Evolutionary conservation across 2,329 filamentous ascomycete species (phyloP).

Genomic region (Graphilbum fragrans): DNA sequence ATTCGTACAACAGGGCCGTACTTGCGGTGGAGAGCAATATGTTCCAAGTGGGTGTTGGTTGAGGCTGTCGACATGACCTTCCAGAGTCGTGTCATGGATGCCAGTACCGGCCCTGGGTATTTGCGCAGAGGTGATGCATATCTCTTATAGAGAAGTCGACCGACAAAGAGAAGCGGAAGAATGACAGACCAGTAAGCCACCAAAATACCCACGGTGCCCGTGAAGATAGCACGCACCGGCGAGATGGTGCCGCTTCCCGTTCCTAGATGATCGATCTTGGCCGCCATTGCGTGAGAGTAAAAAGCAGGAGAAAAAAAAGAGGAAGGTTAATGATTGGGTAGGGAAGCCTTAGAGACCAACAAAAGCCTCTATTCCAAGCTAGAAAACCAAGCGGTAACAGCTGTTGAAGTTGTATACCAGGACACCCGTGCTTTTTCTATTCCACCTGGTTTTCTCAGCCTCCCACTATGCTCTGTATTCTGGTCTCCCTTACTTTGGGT

Average conservation of each 20-base stretch:
- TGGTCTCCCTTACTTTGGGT: too few species aligned
- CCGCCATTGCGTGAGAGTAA: slow-evolving; percentile 2
- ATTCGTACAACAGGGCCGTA: slow-evolving; percentile 38
- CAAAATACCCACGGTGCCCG: slow-evolving; percentile 11
- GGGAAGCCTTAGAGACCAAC: too few species aligned
- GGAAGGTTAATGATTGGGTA: too few species aligned
- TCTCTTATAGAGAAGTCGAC: slow-evolving; percentile 17
- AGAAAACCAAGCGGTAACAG: too few species aligned
- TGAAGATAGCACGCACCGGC: slow-evolving; percentile 13
- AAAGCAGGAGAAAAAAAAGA: neutral
- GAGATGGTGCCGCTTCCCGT: slow-evolving; percentile 13
- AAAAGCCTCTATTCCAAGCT: too few species aligned
- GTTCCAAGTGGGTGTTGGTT: slow-evolving; percentile 27
- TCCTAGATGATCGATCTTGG: slow-evolving; percentile 6
- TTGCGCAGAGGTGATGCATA: slow-evolving; percentile 22
- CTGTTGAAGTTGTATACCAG: too few species aligned
- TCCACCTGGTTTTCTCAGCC: too few species aligned
- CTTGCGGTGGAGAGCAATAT: slow-evolving; percentile 29
- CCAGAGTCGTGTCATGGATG: slow-evolving; percentile 25
- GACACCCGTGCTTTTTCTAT: too few species aligned
- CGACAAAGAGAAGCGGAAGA: slow-evolving; percentile 14
- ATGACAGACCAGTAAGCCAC: slow-evolving; percentile 17
- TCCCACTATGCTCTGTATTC: too few species aligned
- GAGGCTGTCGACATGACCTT: slow-evolving; percentile 25
- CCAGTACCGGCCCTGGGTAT: slow-evolving; percentile 21